Conservation (phyloP, 78 protist species). For the Dictyostelium purpureum region DNA sequence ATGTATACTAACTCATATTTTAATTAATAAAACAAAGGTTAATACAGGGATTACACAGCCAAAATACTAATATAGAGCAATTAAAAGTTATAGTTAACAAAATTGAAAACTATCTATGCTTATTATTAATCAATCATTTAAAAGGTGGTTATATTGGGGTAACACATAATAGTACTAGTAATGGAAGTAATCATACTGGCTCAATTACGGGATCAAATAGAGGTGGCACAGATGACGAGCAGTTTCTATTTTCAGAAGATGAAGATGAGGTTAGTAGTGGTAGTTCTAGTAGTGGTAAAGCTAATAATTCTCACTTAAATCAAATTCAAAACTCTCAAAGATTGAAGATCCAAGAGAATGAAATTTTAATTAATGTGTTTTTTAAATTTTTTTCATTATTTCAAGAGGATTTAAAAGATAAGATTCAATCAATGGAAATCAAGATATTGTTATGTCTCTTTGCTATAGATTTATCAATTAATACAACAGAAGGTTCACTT, state of each 20-base stretch:
- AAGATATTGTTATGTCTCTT: background rate
- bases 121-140: background rate
- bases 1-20: background rate
- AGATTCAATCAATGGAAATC: background rate
- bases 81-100: background rate
- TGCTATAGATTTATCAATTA: background rate
- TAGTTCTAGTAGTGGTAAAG: background rate
- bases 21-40: background rate
- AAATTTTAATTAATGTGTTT: background rate
- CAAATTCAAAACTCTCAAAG: conserved; percentile 85
- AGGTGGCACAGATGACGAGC: background rate
- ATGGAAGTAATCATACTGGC: background rate
- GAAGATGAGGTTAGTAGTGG: background rate
- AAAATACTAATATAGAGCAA: background rate
- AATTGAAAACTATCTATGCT: background rate
- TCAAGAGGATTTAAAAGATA: background rate
- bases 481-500: background rate
- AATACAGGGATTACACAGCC: background rate
- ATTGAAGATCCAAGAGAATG: conserved; percentile 85
- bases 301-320: too few species aligned
- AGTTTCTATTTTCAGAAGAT: background rate
- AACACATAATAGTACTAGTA: background rate
- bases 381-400: conserved; percentile 1
- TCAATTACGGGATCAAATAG: background rate
- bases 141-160: background rate